Evolutionary conservation across 2,329 filamentous ascomycete species (phyloP).

Genomic region (Trichoderma lentiforme): DNA sequence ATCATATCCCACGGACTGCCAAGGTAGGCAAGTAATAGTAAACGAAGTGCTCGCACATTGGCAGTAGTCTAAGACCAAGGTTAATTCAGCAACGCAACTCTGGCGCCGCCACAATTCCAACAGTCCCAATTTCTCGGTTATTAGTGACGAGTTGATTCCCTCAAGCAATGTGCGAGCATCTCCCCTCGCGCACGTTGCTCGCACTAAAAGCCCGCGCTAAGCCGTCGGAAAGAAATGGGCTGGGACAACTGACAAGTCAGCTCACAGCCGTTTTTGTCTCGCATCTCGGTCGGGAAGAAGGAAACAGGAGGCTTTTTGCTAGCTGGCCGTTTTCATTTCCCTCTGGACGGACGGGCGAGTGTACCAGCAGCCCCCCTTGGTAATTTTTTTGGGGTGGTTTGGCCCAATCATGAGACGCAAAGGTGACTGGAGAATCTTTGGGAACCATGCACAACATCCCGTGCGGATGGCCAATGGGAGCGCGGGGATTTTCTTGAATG

Average conservation of each 20-base stretch:
- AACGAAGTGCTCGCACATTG: neutral
- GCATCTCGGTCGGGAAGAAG: neutral
- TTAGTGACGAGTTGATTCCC: neutral
- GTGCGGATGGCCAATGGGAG: neutral
- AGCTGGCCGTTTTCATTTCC: neutral
- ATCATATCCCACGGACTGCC: neutral
- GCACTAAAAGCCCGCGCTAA: neutral
- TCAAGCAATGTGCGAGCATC: neutral
- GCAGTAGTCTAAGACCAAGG: neutral
- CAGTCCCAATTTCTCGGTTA: neutral
- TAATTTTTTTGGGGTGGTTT: neutral
- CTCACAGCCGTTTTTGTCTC: neutral
- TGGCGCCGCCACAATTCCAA: neutral
- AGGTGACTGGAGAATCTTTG: neutral
- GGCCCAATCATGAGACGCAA: neutral
- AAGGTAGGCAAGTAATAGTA: neutral
- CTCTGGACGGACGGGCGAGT: neutral
- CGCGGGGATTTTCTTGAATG: neutral
- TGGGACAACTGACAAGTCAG: neutral
- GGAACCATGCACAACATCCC: constrained; percentile 1
- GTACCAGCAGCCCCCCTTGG: neutral
- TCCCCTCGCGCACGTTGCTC: neutral
- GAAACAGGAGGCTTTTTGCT: neutral
- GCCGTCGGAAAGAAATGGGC: neutral
- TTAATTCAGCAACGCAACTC: neutral